These are phyloP conservation scores for Ilyonectria robusta DNA, from an alignment of 2,329 filamentous ascomycete species.

Conservation along the genomic window DNA sequence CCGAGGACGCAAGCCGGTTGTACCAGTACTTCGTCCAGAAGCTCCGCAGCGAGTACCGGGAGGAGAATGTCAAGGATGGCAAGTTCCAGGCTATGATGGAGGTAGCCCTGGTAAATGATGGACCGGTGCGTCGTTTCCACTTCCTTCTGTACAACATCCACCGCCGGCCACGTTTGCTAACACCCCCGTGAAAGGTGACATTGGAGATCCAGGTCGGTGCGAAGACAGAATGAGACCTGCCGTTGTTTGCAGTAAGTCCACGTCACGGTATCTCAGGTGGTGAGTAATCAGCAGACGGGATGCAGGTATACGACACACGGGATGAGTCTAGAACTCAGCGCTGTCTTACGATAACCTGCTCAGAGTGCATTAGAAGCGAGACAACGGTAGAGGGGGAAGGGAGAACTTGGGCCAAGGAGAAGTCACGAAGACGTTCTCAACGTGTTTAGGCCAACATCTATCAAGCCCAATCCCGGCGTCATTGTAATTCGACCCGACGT, in stretches of 20 bases:
- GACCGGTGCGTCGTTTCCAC: conserved; percentile 66
- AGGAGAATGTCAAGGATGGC: conserved; percentile 90
- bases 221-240: conserved; percentile 11
- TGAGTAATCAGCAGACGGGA: neutral
- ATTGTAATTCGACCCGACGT: neutral
- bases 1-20: conserved; percentile 82
- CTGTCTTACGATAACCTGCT: neutral
- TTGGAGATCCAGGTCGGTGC: conserved; percentile 26
- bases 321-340: neutral
- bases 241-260: neutral
- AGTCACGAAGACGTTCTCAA: neutral
- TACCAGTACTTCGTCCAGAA: conserved; percentile 88
- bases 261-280: neutral
- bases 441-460: neutral
- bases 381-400: neutral
- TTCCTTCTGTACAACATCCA: neutral
- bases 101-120: conserved; percentile 91
- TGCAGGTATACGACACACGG: neutral
- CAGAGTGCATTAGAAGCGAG: neutral
- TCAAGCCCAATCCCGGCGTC: neutral
- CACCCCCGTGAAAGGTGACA: conserved; percentile 22
- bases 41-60: conserved; percentile 78
- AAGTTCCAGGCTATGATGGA: conserved; percentile 99
- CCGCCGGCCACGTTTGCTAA: neutral
- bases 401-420: neutral